Evolutionary conservation across 106 monocot species (phyloP), one percentile per base, ranked within the genome.

Genomic region (Dendrobium huoshanense): DNA sequence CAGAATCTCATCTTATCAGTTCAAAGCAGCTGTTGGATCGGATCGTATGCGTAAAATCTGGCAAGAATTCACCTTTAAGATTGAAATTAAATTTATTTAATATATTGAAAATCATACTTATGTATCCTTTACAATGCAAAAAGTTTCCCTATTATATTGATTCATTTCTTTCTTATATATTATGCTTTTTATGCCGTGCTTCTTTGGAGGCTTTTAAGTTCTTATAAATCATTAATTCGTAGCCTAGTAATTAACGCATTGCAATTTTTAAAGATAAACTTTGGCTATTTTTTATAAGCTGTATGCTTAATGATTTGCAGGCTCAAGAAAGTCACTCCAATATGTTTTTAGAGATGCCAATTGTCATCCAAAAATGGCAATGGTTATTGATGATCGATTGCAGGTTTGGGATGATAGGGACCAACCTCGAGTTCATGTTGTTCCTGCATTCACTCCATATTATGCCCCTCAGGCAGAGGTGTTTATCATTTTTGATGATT

Each of bases 401-500:
- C 83, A 92, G 20, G 96, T 96, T 77, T 96, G 96, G 96, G 92
- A 94, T 80, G 90, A 94, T 11, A 92, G 88, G 75, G 96, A 96
- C 79, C 96, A 96, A 43, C 90, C 88, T 78, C 90, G 92, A 27
- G 94, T 96, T 79, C 96, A 96, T 88, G 96, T 92, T 86, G 96
- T 96, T 19, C 96, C 96, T 59, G 82, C 96, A 40, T 96, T 90
- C 87, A 51, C 92, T 72, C 96, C 96, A 72, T 96, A 96, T 81
- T 94, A 92, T 91, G 96, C 96, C 10, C 96, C 96, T 27, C 96
- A 96, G 70, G 96, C 96, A 48, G 96, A 96, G 95, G 95, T 95
- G 43, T 33, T 25, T 43, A 10, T 81, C 73, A 29, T 58, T 51
- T 42, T 67, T 19, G 29, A 40, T 33, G 9, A 40, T 40, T 70